Evolutionary conservation across 1,139 yeast species (phyloP), one percentile per base, ranked within the genome.

Genomic region (Candida smagusa): DNA sequence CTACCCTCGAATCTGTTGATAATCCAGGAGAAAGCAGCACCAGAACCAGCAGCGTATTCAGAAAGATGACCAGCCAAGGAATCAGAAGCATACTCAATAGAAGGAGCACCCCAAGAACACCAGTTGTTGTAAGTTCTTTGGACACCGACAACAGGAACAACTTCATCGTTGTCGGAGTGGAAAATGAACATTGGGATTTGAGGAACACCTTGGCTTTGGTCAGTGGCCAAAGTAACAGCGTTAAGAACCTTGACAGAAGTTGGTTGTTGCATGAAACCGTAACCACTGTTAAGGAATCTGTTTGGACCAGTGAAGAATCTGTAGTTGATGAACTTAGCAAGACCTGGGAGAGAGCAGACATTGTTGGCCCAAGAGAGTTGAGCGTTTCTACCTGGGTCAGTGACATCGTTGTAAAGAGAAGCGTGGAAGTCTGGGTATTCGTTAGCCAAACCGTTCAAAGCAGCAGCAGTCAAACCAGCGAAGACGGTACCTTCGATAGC

Each of bases 131-230:
- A 65, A 2, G 53, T 57, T 36, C 58, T 49, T 24, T 47, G 47
- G 2, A 61, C 48, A 30, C 52, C 54, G 2, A 36, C 38, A 33
- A 47, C 53, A 4, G 69, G 69, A 28, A 62, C 59, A 33, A 66
- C 50, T 6, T 46, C 45, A 43, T 65, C 72, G 3, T 52, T 36
- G 19, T 44, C 34, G 1, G 67, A 67, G 37, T 65, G 71, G 48
- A 56, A 65, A 7, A 64, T 49, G 36, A 64, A 64, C 3, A 66
- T 34, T 1, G 71, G 72, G 8, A 63, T 52, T 28, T 58, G 42
- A 2, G 72, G 72, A 23, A 50, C 40, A 9, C 36, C 45, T 8
- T 46, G 43, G 32, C 45, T 39, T n/a, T 53, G 31, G 5, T 55
- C 57, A 21, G 61, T 43, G 4, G 66, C 54, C 33, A 58, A 55